phyloP scores from a whole-genome alignment of 192 early-diverging fungal species.

The Phycomyces blakesleeanus region DNA sequence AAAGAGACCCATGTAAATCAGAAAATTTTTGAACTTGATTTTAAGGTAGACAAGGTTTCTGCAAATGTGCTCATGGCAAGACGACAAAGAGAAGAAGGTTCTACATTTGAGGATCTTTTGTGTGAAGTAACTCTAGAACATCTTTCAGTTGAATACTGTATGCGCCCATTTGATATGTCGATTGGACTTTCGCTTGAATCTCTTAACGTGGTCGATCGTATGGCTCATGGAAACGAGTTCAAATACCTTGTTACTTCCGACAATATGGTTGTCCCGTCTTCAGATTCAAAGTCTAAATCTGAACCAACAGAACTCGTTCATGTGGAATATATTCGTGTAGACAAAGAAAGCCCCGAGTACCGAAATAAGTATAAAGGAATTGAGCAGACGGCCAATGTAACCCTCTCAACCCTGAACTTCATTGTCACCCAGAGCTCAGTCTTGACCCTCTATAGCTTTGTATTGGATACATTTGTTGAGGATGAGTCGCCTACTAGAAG shows the following conservation, averaged over 20 bases:
- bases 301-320: slow-evolving; percentile 62
- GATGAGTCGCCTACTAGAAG: slow-evolving; percentile 5
- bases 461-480: slow-evolving; percentile 67
- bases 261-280: neutral
- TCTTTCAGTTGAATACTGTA: slow-evolving; percentile 65
- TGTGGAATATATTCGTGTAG: slow-evolving; percentile 70
- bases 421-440: slow-evolving; percentile 84
- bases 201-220: slow-evolving; percentile 73
- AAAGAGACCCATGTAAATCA: slow-evolving; percentile 28
- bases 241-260: slow-evolving; percentile 59
- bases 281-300: slow-evolving; percentile 12
- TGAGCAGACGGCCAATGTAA: slow-evolving; percentile 78
- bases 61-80: slow-evolving; percentile 59
- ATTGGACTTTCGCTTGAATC: slow-evolving; percentile 74
- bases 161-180: slow-evolving; percentile 69
- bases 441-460: slow-evolving; percentile 79
- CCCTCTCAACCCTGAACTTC: slow-evolving; percentile 72
- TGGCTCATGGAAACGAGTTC: slow-evolving; percentile 49
- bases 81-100: slow-evolving; percentile 23
- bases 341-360: slow-evolving; percentile 70
- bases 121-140: slow-evolving; percentile 68
- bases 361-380: slow-evolving; percentile 68
- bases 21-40: slow-evolving; percentile 53
- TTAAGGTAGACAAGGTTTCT: slow-evolving; percentile 67
- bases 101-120: slow-evolving; percentile 44